phyloP scores from a whole-genome alignment of 495 filamentous ascomycete genomes.

The Xylaria castorea region DNA sequence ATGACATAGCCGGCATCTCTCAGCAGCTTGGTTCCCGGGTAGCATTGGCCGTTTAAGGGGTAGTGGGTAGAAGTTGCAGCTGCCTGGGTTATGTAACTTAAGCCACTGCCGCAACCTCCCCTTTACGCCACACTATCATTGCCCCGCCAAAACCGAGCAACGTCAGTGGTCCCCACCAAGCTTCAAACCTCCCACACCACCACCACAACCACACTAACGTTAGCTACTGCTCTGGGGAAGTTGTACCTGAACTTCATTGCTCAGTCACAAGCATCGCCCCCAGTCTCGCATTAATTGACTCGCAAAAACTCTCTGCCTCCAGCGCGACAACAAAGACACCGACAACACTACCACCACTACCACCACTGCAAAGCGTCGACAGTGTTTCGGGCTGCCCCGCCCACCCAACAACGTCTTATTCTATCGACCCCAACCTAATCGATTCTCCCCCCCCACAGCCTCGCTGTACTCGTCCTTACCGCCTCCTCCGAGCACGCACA shows the following conservation, averaged over 20 bases:
- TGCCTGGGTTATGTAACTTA: not conserved
- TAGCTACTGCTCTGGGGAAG: not conserved
- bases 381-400: constrained; percentile 10
- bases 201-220: not conserved
- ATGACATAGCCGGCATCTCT: not conserved
- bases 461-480: not conserved
- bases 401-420: not conserved
- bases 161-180: constrained; percentile 23
- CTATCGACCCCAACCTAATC: constrained; percentile 15
- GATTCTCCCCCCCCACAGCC: not conserved
- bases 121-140: not conserved
- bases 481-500: constrained; percentile 27
- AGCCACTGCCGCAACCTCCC: not conserved
- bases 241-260: not conserved
- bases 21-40: constrained; percentile 2
- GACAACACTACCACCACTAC: not conserved
- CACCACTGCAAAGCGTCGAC: not conserved
- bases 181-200: constrained; percentile 12
- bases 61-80: not conserved
- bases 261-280: not conserved
- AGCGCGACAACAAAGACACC: not conserved
- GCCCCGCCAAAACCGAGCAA: constrained; percentile 22
- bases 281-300: not conserved
- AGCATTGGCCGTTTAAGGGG: constrained; percentile 9
- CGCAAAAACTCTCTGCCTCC: not conserved